Base-by-base conservation (phyloP, 2,329 filamentous ascomycete genomes). In the Gnomoniopsis sp. region DNA sequence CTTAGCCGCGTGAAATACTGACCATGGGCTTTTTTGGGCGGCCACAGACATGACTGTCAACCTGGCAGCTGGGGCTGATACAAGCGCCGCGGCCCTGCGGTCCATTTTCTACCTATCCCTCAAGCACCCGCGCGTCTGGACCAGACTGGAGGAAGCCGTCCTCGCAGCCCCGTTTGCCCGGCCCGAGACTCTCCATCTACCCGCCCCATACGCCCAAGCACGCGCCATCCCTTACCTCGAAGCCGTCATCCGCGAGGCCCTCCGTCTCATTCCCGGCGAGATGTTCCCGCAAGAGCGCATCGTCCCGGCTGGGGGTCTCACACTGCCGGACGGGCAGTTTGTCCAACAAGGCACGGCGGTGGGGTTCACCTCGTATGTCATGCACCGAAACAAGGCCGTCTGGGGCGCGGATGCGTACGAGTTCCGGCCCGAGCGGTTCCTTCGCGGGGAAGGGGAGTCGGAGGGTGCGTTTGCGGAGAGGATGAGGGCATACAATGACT, bases 371-470 rank as follows among this genome's bases (percentile, higher is more conserved):
- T 66, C 73, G 2, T 75, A 69, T 64, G 67, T 75, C 23, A 60
- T 71, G 2, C 63, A 68, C 48, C 65, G 67, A 19, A 75, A 81
- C 64, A 68, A 66, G 44, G 60, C 48, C 0, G 65, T 77, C 3
- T 81, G 75, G 59, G 78, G 77, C 1, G 63, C 71, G 0, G 77
- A 81, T 59, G 71, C 73, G 1, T 72, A 78, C 15, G 60, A 64
- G 4, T 82, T 80, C 65, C 68, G 69, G 3, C 77, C 79, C 0
- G 77, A 79, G 62, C 69, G 79, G 23, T 82, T 77, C 76, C 65
- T 82, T n/a, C 64, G 65, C 21, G 59, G 63, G 2, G 64, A 65
- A 15, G 61, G 55, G 2, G 75, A 78, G 65, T 67, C 59, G 7
- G 64, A 68, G 3, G 69, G 66, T 6, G 68, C 59, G 3, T 78